Evolutionary conservation across 2,329 filamentous ascomycete species (phyloP), one percentile per base, ranked within the genome.

Genomic region (Ophiocordyceps unilateralis): DNA sequence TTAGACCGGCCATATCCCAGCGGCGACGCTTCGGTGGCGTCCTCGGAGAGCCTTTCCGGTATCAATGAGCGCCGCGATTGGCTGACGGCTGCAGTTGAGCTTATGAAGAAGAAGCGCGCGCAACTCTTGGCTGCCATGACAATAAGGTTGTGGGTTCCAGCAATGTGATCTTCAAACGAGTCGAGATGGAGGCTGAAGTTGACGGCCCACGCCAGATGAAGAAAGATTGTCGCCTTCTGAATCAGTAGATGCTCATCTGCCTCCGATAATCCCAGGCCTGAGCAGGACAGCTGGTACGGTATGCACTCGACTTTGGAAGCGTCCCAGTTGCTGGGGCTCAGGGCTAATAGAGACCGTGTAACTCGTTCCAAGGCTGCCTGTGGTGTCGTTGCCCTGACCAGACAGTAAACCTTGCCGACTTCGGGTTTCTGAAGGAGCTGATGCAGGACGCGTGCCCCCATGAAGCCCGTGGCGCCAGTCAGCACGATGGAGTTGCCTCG

Each of bases 401-500:
- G 41, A 10, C 54, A 55, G 24, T 49, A 50, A 0, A 54, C 17
- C 21, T 22, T 53, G 1, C 40, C 21, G 1, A 52, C 9, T 0
- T 28, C 3, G 0, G 23, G 1, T n/a, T 51, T 43, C 1, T 44
- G 38, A 0, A 37, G 46, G 7, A 55, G 48, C 21, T 48, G 26
- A 3, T 54, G 38, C 4, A 57, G 48, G 1, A 79, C 60, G 48
- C 80, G 76, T 0, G 73, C 66, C 1, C 79, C 79, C 0, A 83
- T 62, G 2, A 76, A 78, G 1, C 79, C 79, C 0, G 79, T 83
- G 0, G 71, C 69, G 2, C 79, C 79, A 0, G 78, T 83, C 4
- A 83, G 55, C 1, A 77, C 56, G 1, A 55, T 44, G 0, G 32
- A 43, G 21, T 12, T 26, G 10, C 21, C 23, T 11, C 15, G n/a